These are phyloP conservation scores for Starmerella gropengiesseri DNA, from an alignment of 805 yeast species.

Conservation along the genomic window DNA sequence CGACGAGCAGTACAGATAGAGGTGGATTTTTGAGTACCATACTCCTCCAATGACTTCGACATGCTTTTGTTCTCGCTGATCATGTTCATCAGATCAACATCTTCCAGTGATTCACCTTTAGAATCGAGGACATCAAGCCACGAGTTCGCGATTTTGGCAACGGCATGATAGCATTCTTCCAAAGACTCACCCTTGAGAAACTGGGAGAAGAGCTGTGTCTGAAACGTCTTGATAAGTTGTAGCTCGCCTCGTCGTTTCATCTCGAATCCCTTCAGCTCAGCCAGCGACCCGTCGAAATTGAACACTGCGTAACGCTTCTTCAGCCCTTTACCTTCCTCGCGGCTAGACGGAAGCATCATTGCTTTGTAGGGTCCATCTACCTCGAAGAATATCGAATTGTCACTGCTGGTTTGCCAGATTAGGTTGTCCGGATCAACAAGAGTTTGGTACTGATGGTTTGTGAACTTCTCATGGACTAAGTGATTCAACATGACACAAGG, in stretches of 20 bases:
- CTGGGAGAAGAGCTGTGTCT: conserved; percentile 82
- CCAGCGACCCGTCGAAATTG: conserved; percentile 84
- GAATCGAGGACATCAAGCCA: conserved; percentile 92
- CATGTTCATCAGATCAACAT: conserved; percentile 84
- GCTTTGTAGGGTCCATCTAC: conserved; percentile 98
- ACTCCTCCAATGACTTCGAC: conserved; percentile 84
- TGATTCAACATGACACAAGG: conserved; percentile 96
- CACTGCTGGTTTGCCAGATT: conserved; percentile 67
- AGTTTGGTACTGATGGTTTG: conserved; percentile 90
- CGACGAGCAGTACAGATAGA: conserved; percentile 92
- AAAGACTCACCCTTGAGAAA: conserved; percentile 77
- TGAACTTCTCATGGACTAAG: conserved; percentile 78
- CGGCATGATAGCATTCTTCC: conserved; percentile 74
- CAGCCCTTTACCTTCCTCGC: conserved; percentile 93
- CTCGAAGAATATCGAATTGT: conserved; percentile 92
- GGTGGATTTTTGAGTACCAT: conserved; percentile 82
- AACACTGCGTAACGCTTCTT: conserved; percentile 96
- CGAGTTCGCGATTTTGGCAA: conserved; percentile 84
- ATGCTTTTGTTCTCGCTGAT: conserved; percentile 94
- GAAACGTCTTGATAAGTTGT: conserved; percentile 86
- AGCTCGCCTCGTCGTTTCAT: conserved; percentile 93
- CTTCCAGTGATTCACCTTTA: conserved; percentile 76
- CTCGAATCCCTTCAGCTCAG: conserved; percentile 95
- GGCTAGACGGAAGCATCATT: conserved; percentile 92
- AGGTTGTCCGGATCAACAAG: conserved; percentile 54